Percentiles rank a stretch among this genome's conserved stretches.
Evolutionary conservation across 2,329 filamentous ascomycete genomes (phyloP).

Genomic region (Diaporthe destruens): DNA sequence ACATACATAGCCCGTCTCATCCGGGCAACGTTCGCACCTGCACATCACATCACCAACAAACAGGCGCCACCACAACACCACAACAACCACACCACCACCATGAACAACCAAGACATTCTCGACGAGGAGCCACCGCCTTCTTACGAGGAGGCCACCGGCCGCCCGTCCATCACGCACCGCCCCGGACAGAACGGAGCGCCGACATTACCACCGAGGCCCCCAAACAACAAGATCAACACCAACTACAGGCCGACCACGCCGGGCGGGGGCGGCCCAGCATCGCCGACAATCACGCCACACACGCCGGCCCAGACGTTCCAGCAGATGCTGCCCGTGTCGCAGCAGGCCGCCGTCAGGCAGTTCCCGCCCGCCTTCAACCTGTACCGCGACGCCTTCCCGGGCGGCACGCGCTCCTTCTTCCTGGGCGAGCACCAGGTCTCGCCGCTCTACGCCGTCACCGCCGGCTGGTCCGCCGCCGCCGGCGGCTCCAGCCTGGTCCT

Average conservation of each 20-base stretch:
- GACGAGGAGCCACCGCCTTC: conserved; percentile 37
- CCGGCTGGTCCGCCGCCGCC: conserved; percentile 45
- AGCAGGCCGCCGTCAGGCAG: conserved; percentile 41
- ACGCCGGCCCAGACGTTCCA: conserved; percentile 36
- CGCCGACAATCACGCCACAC: conserved; percentile 2
- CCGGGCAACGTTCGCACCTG: too few relatives aligned
- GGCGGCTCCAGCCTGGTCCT: conserved; percentile 50
- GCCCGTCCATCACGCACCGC: conserved; percentile 16
- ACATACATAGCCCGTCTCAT: too few relatives aligned
- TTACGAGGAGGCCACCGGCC: conserved; percentile 37
- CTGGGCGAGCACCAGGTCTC: conserved; percentile 50
- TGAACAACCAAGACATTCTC: conserved; percentile 25
- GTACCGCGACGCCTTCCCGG: conserved; percentile 45
- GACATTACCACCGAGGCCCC: background rate
- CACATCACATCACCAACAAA: too few relatives aligned
- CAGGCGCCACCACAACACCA: too few relatives aligned
- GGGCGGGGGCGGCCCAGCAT: conserved; percentile 3
- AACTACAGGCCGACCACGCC: conserved; percentile 5
- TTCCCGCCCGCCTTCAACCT: conserved; percentile 52
- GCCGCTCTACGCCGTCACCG: conserved; percentile 51
- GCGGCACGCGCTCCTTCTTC: conserved; percentile 41
- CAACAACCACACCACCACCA: conserved; percentile 21
- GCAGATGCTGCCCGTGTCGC: conserved; percentile 25
- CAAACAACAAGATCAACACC: conserved; percentile 17
- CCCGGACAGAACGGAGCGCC: conserved; percentile 8